These are phyloP conservation scores for Calcarisporium arbuscula DNA, from an alignment of 2,329 filamentous ascomycete genomes.

Conservation along the genomic window DNA sequence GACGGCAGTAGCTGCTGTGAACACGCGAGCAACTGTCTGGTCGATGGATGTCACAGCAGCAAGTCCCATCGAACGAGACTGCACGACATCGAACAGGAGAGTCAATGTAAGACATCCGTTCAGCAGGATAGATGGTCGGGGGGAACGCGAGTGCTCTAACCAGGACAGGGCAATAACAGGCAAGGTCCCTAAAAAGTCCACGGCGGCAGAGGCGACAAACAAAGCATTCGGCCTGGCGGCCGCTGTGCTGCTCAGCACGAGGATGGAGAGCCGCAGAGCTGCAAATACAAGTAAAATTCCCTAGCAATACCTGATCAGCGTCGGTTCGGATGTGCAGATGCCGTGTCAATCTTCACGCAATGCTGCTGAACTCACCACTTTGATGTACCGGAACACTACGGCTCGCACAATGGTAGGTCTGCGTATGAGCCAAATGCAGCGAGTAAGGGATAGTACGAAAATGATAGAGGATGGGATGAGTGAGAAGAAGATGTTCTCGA, in stretches of 20 bases:
- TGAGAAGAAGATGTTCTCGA: slow-evolving; percentile 41
- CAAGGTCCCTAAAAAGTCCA: too few relatives aligned
- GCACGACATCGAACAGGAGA: slow-evolving; percentile 36
- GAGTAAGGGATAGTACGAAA: slow-evolving; percentile 24
- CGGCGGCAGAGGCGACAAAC: neutral
- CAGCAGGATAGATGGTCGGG: slow-evolving; percentile 36
- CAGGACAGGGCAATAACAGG: slow-evolving; percentile 24
- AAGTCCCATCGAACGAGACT: slow-evolving; percentile 21
- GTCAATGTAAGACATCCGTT: slow-evolving; percentile 34
- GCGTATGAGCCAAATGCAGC: slow-evolving; percentile 24
- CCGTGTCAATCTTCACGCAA: too few relatives aligned
- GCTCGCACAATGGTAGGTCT: slow-evolving; percentile 28
- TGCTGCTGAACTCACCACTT: slow-evolving; percentile 19
- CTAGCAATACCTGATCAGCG: too few relatives aligned
- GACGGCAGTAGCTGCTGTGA: slow-evolving; percentile 26
- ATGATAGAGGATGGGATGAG: slow-evolving; percentile 36
- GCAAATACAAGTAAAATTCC: too few relatives aligned
- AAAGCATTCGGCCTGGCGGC: slow-evolving; percentile 11
- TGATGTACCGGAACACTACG: slow-evolving; percentile 23
- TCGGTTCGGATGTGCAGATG: too few relatives aligned
- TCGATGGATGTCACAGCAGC: slow-evolving; percentile 13
- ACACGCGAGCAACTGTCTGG: slow-evolving; percentile 21
- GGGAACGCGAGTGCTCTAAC: slow-evolving; percentile 28
- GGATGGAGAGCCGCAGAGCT: slow-evolving; percentile 22
- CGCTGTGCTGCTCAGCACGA: slow-evolving; percentile 22